Evolutionary conservation across 2,329 filamentous ascomycete genomes (phyloP).

Genomic region (Scytalidium sp.): DNA sequence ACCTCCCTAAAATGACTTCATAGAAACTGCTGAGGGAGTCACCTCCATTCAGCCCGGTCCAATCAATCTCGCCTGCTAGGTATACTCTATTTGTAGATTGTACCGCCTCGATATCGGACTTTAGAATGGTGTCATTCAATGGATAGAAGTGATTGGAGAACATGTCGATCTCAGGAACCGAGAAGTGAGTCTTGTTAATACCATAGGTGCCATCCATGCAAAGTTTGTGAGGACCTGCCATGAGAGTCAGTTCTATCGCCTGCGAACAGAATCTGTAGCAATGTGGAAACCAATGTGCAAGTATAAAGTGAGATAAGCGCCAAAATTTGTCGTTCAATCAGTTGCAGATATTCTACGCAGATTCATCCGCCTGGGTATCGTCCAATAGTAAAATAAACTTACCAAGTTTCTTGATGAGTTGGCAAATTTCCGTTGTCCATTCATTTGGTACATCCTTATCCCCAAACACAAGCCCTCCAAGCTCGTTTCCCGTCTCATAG

Average conservation of each 20-base stretch:
- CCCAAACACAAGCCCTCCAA: conserved; percentile 39
- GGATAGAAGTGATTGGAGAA: conserved; percentile 48
- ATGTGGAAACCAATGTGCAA: too few relatives aligned
- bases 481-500: conserved; percentile 47
- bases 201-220: conserved; percentile 46
- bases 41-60: conserved; percentile 32
- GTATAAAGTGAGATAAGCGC: too few relatives aligned
- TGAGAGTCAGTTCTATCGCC: background rate
- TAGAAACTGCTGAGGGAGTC: conserved; percentile 38
- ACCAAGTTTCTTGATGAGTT: conserved; percentile 34
- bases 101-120: conserved; percentile 34
- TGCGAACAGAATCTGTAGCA: too few relatives aligned
- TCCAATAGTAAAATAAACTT: background rate
- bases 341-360: too few relatives aligned
- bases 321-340: too few relatives aligned
- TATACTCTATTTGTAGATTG: conserved; percentile 35
- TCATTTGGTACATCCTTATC: conserved; percentile 39
- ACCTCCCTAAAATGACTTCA: conserved; percentile 34
- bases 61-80: conserved; percentile 45
- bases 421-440: conserved; percentile 41
- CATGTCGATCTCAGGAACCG: conserved; percentile 40
- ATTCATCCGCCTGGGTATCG: too few relatives aligned
- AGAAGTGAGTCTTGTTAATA: conserved; percentile 41
- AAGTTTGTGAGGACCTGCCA: conserved; percentile 40
- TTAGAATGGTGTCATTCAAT: conserved; percentile 35